A percentile compares a stretch with the other conserved stretches of the same genome.
Evolutionary conservation across 345 rosid species (phyloP).

Genomic region (Rhizophora apiculata): DNA sequence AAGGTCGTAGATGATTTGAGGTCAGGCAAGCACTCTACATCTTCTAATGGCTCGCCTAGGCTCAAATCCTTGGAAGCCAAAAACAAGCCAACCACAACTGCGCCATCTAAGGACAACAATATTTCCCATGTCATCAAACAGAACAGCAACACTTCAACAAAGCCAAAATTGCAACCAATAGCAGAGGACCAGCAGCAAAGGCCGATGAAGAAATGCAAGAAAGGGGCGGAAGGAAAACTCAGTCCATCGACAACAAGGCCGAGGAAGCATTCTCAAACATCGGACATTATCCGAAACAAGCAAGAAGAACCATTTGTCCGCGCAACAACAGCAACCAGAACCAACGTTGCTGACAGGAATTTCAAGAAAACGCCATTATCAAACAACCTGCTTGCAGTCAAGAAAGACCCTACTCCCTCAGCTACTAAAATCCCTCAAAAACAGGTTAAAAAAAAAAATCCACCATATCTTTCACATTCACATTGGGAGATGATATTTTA

Average conservation of each 20-base stretch:
- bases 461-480: too few relatives aligned
- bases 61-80: slow-evolving; percentile 39
- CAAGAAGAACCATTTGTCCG: slow-evolving; percentile 64
- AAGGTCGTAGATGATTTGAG: slow-evolving; percentile 29
- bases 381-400: slow-evolving; percentile 56
- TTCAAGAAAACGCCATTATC: slow-evolving; percentile 57
- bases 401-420: slow-evolving; percentile 65
- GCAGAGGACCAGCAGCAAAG: slow-evolving; percentile 5
- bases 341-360: slow-evolving; percentile 49
- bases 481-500: too few relatives aligned
- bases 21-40: slow-evolving; percentile 2
- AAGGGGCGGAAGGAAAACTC: slow-evolving; percentile 13
- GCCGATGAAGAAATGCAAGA: slow-evolving; percentile 28
- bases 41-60: slow-evolving; percentile 51
- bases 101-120: slow-evolving; percentile 19
- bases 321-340: slow-evolving; percentile 34
- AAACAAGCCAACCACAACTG: slow-evolving; percentile 21
- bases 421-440: slow-evolving; percentile 48
- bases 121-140: slow-evolving; percentile 5
- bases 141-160: slow-evolving; percentile 17
- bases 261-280: slow-evolving; percentile 44
- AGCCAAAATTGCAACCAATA: not conserved
- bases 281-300: slow-evolving; percentile 42
- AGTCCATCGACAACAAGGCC: slow-evolving; percentile 12
- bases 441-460: slow-evolving; percentile 37